Conservation (phyloP, 2,329 filamentous ascomycete genomes). For the Sporothrix curviconia region DNA sequence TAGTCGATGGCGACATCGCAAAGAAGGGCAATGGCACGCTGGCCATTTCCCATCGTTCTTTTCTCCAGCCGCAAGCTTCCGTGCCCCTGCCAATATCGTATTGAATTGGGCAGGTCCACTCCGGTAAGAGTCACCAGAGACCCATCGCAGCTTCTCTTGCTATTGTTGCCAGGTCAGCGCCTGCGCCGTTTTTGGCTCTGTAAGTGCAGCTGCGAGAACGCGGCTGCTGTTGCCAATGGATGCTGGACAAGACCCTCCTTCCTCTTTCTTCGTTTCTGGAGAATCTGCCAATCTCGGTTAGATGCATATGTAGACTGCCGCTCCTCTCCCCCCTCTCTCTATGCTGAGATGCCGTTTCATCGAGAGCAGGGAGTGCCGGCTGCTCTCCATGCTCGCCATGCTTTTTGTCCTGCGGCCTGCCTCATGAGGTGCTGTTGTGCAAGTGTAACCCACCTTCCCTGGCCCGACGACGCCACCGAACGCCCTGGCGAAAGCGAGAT, state of each 20-base stretch:
- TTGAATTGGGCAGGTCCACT: no score
- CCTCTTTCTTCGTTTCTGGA: not conserved
- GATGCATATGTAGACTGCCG: not conserved
- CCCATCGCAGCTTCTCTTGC: not conserved
- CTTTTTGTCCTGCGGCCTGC: constrained; percentile 9
- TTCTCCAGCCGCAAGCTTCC: no score
- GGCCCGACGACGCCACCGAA: not conserved
- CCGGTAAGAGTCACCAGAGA: no score
- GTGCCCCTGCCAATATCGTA: no score
- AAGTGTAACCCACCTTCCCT: constrained; percentile 5
- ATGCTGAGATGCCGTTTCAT: not conserved
- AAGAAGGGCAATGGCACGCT: constrained; percentile 3
- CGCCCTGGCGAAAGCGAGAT: not conserved
- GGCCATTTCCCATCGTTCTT: constrained; percentile 1
- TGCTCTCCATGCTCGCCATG: constrained; percentile 1
- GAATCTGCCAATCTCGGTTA: not conserved
- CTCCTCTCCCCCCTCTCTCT: not conserved
- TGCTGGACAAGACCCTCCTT: not conserved
- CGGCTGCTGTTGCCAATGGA: not conserved
- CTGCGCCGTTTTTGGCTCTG: not conserved
- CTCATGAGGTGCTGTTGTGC: constrained; percentile 11
- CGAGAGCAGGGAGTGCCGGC: no score
- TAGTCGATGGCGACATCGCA: constrained; percentile 15
- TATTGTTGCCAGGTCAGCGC: not conserved
- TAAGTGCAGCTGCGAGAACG: not conserved